phyloP scores from a whole-genome alignment of 1,284 basidiomycete species.

The Wolfiporia cocos region DNA sequence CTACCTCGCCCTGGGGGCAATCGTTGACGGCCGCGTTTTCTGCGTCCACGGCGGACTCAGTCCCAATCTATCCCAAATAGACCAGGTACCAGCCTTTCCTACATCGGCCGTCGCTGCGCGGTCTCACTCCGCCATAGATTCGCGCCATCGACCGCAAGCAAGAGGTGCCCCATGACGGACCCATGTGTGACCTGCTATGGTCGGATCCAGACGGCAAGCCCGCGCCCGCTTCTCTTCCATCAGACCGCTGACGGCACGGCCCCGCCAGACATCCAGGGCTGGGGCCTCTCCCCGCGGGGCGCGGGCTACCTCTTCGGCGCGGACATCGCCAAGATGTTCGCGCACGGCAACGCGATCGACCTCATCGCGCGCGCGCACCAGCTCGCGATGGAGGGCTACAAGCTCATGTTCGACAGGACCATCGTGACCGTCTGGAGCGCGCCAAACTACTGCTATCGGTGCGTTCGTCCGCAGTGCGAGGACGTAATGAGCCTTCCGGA shows the following conservation, averaged over 20 bases:
- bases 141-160: conserved; percentile 94
- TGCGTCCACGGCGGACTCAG: conserved; percentile 93
- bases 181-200: conserved; percentile 99
- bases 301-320: conserved; percentile 95
- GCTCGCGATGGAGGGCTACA: conserved; percentile 98
- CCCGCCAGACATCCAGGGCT: conserved; percentile 86
- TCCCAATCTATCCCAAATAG: conserved; percentile 77
- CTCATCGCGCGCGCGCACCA: conserved; percentile 97
- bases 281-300: conserved; percentile 96
- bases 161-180: conserved; percentile 98
- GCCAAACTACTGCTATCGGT: conserved; percentile 98
- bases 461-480: conserved; percentile 21
- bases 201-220: conserved; percentile 90
- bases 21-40: conserved; percentile 93
- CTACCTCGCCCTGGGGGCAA: conserved; percentile 89
- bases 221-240: no score
- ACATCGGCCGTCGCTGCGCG: neutral
- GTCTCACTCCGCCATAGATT: conserved; percentile 50
- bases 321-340: conserved; percentile 88
- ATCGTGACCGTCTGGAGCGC: conserved; percentile 99
- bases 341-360: conserved; percentile 89
- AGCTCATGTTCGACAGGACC: conserved; percentile 93
- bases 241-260: no score
- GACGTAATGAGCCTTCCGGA: neutral
- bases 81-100: conserved; percentile 59